phyloP scores from a whole-genome alignment of 163 green algal species.

The Volvox carteri region DNA sequence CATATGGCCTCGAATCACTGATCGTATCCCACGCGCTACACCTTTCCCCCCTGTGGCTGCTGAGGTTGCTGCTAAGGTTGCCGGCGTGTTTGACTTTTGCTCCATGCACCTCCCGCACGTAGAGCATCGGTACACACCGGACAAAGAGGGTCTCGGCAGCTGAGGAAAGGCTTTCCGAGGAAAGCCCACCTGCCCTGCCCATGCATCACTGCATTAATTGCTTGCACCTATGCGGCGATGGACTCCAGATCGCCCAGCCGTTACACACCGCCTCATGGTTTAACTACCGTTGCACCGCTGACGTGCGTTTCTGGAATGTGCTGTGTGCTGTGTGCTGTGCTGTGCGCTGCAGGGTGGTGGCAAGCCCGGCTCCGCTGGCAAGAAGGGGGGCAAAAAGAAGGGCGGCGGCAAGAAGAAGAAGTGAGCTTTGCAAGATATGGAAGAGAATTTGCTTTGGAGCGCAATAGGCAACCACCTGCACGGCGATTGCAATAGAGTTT shows the following conservation, averaged over 20 bases:
- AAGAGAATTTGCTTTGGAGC: no score
- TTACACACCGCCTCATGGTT: neutral
- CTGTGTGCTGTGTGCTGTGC: neutral
- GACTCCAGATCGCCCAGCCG: no score
- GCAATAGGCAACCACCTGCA: no score
- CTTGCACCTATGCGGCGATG: neutral
- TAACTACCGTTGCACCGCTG: neutral
- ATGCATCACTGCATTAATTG: neutral
- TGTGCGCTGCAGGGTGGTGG: slow-evolving; percentile 54
- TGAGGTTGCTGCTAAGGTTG: no score
- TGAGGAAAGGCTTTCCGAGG: neutral
- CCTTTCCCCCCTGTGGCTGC: neutral
- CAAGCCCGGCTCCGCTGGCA: slow-evolving; percentile 47
- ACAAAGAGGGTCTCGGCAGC: neutral
- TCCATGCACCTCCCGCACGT: no score
- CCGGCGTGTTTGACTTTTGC: no score
- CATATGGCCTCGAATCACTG: neutral
- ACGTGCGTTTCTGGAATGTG: neutral
- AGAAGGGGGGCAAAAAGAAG: slow-evolving; percentile 49
- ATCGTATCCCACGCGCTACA: neutral
- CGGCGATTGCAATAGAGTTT: no score
- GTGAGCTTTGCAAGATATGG: no score
- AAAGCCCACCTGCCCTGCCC: neutral
- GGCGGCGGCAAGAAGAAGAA: slow-evolving; percentile 49
- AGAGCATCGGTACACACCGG: no score